A percentile compares a stretch with the other conserved stretches of the same genome.
phyloP scores from a whole-genome alignment of 257 asterid genomes.

The Fraxinus pennsylvanica region DNA sequence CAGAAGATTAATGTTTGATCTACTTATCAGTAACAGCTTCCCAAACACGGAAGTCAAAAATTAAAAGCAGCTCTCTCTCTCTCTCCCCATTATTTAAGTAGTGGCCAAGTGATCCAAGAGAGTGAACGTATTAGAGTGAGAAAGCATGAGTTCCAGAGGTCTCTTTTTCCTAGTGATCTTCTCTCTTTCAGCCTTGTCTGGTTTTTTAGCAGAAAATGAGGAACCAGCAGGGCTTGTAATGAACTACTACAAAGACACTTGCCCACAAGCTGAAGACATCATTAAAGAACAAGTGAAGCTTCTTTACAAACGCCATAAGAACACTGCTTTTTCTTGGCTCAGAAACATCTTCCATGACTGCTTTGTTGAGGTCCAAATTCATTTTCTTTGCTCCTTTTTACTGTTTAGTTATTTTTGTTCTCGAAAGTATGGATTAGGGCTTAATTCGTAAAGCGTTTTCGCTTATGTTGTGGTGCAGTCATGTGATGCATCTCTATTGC shows the following conservation, averaged over 20 bases:
- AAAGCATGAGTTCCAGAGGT: slow-evolving; percentile 44
- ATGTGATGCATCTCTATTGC: slow-evolving; percentile 91
- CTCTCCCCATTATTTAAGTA: slow-evolving; percentile 24
- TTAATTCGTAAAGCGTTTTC: neutral
- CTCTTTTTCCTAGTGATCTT: slow-evolving; percentile 45
- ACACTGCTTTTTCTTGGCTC: slow-evolving; percentile 98
- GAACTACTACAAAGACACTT: slow-evolving; percentile 79
- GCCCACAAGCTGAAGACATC: slow-evolving; percentile 97
- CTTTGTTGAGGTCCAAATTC: slow-evolving; percentile 67
- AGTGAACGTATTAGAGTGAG: neutral
- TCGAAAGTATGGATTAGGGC: neutral
- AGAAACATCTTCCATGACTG: slow-evolving; percentile 98
- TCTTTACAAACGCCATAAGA: slow-evolving; percentile 96
- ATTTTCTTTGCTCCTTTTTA: neutral
- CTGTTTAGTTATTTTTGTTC: neutral
- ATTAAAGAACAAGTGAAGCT: slow-evolving; percentile 86
- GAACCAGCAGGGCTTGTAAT: slow-evolving; percentile 51
- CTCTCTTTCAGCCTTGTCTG: slow-evolving; percentile 36
- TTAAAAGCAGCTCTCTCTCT: neutral
- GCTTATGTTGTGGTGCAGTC: slow-evolving; percentile 46
- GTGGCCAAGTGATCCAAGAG: neutral
- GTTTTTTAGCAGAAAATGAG: slow-evolving; percentile 40
- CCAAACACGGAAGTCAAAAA: slow-evolving; percentile 13
- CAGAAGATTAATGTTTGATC: no score
- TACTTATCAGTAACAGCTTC: no score